phyloP scores from a whole-genome alignment of 2,329 filamentous ascomycete genomes.

The Cladophialophora bantiana region DNA sequence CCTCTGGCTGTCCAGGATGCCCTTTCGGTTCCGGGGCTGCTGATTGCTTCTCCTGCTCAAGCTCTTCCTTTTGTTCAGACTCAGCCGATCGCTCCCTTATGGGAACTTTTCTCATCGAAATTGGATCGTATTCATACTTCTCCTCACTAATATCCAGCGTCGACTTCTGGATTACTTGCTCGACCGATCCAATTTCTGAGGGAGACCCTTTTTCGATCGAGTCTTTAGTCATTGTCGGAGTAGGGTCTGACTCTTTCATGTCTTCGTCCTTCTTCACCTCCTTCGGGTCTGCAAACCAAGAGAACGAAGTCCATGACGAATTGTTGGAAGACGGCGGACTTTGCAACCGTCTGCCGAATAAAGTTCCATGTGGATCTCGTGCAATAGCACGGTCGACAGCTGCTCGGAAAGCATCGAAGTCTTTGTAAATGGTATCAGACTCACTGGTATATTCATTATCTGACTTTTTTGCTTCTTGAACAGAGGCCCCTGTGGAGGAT shows the following conservation, averaged over 20 bases:
- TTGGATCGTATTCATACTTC: constrained; percentile 50
- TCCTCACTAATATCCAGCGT: constrained; percentile 14
- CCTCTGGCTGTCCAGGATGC: neutral
- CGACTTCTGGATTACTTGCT: neutral
- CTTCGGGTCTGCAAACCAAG: constrained; percentile 41
- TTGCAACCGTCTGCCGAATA: constrained; percentile 49
- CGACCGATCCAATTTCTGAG: neutral
- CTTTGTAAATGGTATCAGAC: constrained; percentile 29
- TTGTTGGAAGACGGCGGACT: constrained; percentile 34
- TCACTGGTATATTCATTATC: neutral
- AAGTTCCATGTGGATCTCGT: constrained; percentile 49
- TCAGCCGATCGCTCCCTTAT: constrained; percentile 28
- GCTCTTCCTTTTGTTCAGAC: neutral
- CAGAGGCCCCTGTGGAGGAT: constrained; percentile 25
- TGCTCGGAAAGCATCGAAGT: constrained; percentile 49
- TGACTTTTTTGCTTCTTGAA: constrained; percentile 22
- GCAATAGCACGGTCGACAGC: constrained; percentile 46
- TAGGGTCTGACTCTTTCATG: constrained; percentile 11
- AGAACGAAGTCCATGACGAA: constrained; percentile 44
- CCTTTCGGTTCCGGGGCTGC: neutral
- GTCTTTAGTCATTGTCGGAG: constrained; percentile 6
- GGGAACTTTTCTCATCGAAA: constrained; percentile 51
- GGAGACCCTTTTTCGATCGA: neutral
- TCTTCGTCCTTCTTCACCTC: constrained; percentile 18
- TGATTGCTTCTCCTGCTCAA: neutral